phyloP scores from a whole-genome alignment of 192 early-diverging fungal genomes.

The Dissophora globulifera region DNA sequence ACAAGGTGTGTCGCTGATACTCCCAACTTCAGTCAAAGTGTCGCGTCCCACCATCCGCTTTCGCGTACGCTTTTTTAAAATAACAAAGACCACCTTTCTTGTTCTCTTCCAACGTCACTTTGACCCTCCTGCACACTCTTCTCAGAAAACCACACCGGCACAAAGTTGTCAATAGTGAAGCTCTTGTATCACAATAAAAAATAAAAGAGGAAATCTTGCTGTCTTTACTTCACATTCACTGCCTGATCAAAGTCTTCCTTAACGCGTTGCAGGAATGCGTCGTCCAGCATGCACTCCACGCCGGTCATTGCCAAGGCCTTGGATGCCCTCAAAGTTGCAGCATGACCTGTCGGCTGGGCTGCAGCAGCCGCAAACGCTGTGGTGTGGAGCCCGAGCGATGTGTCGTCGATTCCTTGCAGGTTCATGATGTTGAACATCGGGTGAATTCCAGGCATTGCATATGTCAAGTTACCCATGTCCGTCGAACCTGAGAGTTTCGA shows the following conservation, averaged over 20 bases:
- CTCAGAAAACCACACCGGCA: too few species aligned
- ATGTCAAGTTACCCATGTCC: conserved; percentile 81
- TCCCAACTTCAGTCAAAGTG: too few species aligned
- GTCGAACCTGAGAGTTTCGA: conserved; percentile 61
- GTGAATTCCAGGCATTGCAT: conserved; percentile 65
- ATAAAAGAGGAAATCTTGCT: background rate
- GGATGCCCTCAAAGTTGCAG: conserved; percentile 62
- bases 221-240: too few species aligned
- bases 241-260: conserved; percentile 55
- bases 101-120: too few species aligned
- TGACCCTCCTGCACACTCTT: too few species aligned
- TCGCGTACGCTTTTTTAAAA: too few species aligned
- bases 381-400: conserved; percentile 69
- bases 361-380: conserved; percentile 70
- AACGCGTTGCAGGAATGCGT: conserved; percentile 57
- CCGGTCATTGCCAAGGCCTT: conserved; percentile 63
- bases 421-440: conserved; percentile 51
- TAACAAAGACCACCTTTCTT: too few species aligned
- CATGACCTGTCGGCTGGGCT: conserved; percentile 62
- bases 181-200: too few species aligned
- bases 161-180: too few species aligned
- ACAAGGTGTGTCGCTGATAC: too few species aligned
- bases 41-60: too few species aligned
- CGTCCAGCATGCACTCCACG: conserved; percentile 59
- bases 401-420: conserved; percentile 29